Percentiles rank a stretch among this genome's conserved stretches.
Conservation (phyloP, 2,329 filamentous ascomycete species). For the Thyridium curvatum region DNA sequence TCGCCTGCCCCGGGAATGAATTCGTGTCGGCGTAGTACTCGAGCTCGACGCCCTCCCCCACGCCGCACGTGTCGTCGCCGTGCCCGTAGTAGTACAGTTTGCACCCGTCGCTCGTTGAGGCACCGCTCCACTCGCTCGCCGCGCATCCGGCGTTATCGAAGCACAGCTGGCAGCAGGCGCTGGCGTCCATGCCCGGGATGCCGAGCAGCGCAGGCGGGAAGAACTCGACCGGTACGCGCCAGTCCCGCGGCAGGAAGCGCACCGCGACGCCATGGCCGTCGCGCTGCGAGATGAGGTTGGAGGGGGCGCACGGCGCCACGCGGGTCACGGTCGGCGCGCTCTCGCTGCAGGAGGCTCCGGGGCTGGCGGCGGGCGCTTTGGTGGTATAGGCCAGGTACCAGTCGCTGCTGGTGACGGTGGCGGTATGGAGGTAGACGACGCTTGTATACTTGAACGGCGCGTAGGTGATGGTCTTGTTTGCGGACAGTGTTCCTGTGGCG, state of each 20-base stretch:
- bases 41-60: neutral
- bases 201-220: constrained; percentile 1
- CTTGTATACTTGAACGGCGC: constrained; percentile 1
- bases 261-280: constrained; percentile 5
- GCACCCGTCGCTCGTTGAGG: constrained; percentile 5
- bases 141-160: constrained; percentile 6
- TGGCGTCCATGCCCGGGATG: constrained; percentile 3
- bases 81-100: constrained; percentile 4
- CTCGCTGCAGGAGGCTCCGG: neutral
- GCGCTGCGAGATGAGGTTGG: constrained; percentile 5
- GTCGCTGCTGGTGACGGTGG: constrained; percentile 4
- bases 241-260: constrained; percentile 1
- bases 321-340: constrained; percentile 2
- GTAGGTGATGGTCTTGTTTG: neutral
- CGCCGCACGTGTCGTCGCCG: constrained; percentile 4
- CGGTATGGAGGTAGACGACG: constrained; percentile 2
- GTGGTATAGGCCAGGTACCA: constrained; percentile 5
- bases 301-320: constrained; percentile 5
- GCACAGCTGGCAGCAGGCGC: constrained; percentile 8
- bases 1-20: constrained; percentile 3
- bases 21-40: constrained; percentile 5
- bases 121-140: constrained; percentile 6
- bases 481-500: constrained; percentile 1
- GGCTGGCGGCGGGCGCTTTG: neutral
- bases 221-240: constrained; percentile 4